Conservation (phyloP, 1,284 basidiomycete genomes). For the Apiotrichum sp. region DNA sequence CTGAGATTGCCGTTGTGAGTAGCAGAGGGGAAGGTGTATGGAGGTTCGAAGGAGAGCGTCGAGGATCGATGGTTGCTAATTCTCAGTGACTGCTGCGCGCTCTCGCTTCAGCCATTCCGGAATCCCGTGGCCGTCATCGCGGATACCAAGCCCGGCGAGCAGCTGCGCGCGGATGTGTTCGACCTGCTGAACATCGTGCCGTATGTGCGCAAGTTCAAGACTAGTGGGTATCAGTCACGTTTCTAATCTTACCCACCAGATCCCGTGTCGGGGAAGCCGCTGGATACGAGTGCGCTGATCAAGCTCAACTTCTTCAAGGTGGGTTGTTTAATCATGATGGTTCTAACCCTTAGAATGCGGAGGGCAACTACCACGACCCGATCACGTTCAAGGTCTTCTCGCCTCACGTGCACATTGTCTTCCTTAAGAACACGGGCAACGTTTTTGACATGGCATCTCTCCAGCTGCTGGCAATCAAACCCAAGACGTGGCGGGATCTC, state of each 20-base stretch:
- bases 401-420: constrained; percentile 84
- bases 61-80: background rate
- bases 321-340: constrained; percentile 5
- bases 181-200: constrained; percentile 85
- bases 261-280: constrained; percentile 77
- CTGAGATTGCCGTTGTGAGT: constrained; percentile 47
- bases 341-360: constrained; percentile 46
- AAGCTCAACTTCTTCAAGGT: constrained; percentile 73
- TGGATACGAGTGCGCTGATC: constrained; percentile 73
- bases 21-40: too few species aligned
- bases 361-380: constrained; percentile 79
- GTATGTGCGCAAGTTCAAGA: constrained; percentile 61
- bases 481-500: constrained; percentile 66
- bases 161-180: constrained; percentile 52
- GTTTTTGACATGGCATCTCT: constrained; percentile 52
- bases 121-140: constrained; percentile 75
- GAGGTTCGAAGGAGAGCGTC: too few species aligned
- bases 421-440: constrained; percentile 67
- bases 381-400: constrained; percentile 90
- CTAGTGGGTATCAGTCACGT: constrained; percentile 54
- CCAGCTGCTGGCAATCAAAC: constrained; percentile 62
- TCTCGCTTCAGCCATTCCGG: constrained; percentile 84
- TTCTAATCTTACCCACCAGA: constrained; percentile 46
- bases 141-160: constrained; percentile 36
- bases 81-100: constrained; percentile 70